Evolutionary conservation across 495 filamentous ascomycete species (phyloP).

Genomic region (Pseudevernia furfuracea): DNA sequence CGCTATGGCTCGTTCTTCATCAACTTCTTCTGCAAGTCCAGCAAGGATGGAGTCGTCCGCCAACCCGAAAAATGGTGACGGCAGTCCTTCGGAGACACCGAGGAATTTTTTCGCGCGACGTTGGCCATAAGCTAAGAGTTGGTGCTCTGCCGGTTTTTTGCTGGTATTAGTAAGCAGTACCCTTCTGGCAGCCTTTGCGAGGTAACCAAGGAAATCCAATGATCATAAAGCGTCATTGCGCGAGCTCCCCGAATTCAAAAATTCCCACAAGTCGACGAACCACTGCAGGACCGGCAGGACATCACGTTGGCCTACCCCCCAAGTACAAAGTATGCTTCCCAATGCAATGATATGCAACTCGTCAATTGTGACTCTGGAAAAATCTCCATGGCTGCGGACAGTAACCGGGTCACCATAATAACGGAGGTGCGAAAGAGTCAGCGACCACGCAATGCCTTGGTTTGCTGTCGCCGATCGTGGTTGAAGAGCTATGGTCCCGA

Average conservation of each 20-base stretch:
- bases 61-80: slow-evolving; percentile 11
- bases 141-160: not conserved
- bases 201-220: slow-evolving; percentile 6
- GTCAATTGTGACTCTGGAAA: slow-evolving; percentile 16
- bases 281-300: not conserved
- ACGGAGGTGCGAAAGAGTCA: slow-evolving; percentile 30
- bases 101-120: slow-evolving; percentile 9
- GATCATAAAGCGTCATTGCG: not conserved
- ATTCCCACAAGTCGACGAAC: slow-evolving; percentile 9
- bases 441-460: slow-evolving; percentile 25
- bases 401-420: slow-evolving; percentile 31
- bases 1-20: slow-evolving; percentile 8
- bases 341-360: slow-evolving; percentile 13
- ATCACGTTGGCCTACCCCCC: slow-evolving; percentile 8
- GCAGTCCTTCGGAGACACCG: not conserved
- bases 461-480: not conserved
- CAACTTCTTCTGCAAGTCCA: slow-evolving; percentile 1
- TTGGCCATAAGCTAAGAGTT: slow-evolving; percentile 10
- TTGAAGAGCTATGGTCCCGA: not conserved
- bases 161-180: not conserved
- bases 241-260: not conserved
- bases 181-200: slow-evolving; percentile 14
- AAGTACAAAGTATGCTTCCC: slow-evolving; percentile 10
- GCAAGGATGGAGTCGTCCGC: slow-evolving; percentile 2
- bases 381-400: slow-evolving; percentile 7